Percentiles rank a stretch among this genome's conserved stretches.
Evolutionary conservation across 1,139 yeast genomes (phyloP).

Genomic region (Torulaspora pretoriensis): DNA sequence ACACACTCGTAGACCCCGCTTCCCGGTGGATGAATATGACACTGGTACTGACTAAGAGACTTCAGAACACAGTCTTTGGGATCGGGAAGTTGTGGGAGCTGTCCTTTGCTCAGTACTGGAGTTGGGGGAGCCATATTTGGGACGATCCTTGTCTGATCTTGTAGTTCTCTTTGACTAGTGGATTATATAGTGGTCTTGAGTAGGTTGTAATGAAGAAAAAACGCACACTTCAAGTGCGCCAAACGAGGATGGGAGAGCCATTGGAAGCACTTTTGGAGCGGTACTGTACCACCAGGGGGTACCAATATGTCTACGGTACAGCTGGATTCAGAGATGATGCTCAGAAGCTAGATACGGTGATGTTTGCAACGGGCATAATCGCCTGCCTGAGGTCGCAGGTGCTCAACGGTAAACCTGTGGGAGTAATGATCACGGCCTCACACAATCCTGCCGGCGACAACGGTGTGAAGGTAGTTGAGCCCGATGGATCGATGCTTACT

Average conservation of each 20-base stretch:
- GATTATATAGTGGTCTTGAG: not conserved
- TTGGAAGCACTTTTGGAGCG: conserved; percentile 11
- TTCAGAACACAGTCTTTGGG: conserved; percentile 25
- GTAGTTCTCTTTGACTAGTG: not conserved
- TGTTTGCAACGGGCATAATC: conserved; percentile 76
- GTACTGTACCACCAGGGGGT: conserved; percentile 38
- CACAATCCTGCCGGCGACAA: conserved; percentile 95
- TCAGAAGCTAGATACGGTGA: conserved; percentile 67
- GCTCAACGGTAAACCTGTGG: conserved; percentile 65
- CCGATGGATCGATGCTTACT: conserved; percentile 88
- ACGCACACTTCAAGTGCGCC: not conserved
- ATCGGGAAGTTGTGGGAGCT: conserved; percentile 18
- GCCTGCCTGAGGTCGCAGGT: conserved; percentile 78
- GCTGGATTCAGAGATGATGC: conserved; percentile 94
- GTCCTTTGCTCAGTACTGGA: conserved; percentile 29
- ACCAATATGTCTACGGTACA: conserved; percentile 73
- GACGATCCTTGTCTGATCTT: not conserved
- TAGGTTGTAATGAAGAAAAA: not conserved
- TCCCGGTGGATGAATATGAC: conserved; percentile 24
- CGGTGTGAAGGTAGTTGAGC: conserved; percentile 95
- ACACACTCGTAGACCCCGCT: conserved; percentile 46
- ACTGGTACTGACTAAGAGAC: conserved; percentile 35
- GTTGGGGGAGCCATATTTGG: conserved; percentile 38
- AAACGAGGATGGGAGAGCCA: not conserved
- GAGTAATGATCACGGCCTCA: conserved; percentile 95